Conservation (phyloP, 2,329 filamentous ascomycete species). For the Gyromitra esculenta region DNA sequence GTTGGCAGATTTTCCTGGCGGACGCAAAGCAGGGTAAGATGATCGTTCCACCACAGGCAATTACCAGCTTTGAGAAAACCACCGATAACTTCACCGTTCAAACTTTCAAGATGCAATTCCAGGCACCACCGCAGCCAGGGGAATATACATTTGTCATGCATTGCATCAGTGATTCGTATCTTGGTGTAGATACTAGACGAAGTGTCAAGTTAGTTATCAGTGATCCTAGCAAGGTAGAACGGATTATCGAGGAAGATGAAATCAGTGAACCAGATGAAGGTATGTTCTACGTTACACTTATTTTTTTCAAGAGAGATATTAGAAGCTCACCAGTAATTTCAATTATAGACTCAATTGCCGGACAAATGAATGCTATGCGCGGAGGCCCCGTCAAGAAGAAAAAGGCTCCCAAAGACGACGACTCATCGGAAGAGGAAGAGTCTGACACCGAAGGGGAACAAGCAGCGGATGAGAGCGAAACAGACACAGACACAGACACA, state of each 20-base stretch:
- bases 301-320: slow-evolving; percentile 54
- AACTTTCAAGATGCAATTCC: slow-evolving; percentile 96
- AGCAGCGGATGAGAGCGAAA: slow-evolving; percentile 81
- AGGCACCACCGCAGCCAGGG: slow-evolving; percentile 88
- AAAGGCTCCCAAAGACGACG: slow-evolving; percentile 68
- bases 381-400: slow-evolving; percentile 70
- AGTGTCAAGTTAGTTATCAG: slow-evolving; percentile 90
- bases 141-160: slow-evolving; percentile 96
- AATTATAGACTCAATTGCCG: slow-evolving; percentile 79
- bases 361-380: slow-evolving; percentile 89
- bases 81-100: slow-evolving; percentile 94
- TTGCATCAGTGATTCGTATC: slow-evolving; percentile 90
- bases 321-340: slow-evolving; percentile 56
- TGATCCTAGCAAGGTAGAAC: slow-evolving; percentile 83
- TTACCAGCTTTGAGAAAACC: slow-evolving; percentile 82
- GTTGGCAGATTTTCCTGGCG: slow-evolving; percentile 93
- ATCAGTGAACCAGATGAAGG: slow-evolving; percentile 98
- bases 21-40: slow-evolving; percentile 96
- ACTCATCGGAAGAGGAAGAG: slow-evolving; percentile 72
- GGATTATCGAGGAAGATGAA: slow-evolving; percentile 86
- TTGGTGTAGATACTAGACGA: slow-evolving; percentile 91
- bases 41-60: slow-evolving; percentile 95
- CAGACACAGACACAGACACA: slow-evolving; percentile 75
- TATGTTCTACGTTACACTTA: slow-evolving; percentile 64
- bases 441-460: slow-evolving; percentile 59